These are phyloP conservation scores for Pinus taeda DNA, from an alignment of 75 land plant genomes.

Conservation along the genomic window DNA sequence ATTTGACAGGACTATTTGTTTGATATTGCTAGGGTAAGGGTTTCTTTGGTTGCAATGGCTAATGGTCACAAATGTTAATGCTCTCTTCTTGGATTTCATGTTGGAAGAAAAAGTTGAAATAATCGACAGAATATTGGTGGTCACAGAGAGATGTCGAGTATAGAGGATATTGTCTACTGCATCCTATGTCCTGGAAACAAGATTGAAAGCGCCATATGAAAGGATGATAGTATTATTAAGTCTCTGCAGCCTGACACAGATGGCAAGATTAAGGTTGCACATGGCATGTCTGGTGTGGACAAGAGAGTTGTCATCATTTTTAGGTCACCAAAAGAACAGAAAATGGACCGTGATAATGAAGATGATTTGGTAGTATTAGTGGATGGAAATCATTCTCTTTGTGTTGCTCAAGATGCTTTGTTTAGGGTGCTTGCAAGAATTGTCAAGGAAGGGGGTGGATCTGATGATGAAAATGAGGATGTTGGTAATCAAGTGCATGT, in stretches of 20 bases:
- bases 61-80: slow-evolving; percentile 26
- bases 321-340: slow-evolving; percentile 17
- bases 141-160: neutral
- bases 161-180: slow-evolving; percentile 56
- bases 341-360: neutral
- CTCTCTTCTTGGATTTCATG: slow-evolving; percentile 11
- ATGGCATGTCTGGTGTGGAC: slow-evolving; percentile 64
- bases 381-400: slow-evolving; percentile 15
- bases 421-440: slow-evolving; percentile 62
- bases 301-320: slow-evolving; percentile 69
- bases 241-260: slow-evolving; percentile 58
- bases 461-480: slow-evolving; percentile 26
- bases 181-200: slow-evolving; percentile 64
- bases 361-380: slow-evolving; percentile 14
- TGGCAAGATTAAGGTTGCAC: slow-evolving; percentile 73
- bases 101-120: slow-evolving; percentile 15
- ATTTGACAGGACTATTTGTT: no score
- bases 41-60: neutral
- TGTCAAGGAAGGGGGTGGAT: slow-evolving; percentile 14
- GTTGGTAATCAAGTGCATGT: slow-evolving; percentile 23
- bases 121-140: slow-evolving; percentile 25
- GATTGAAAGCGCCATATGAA: slow-evolving; percentile 77
- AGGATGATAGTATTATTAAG: slow-evolving; percentile 80
- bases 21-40: no score
- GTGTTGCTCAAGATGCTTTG: slow-evolving; percentile 71